Evolutionary conservation across 208 protist species (phyloP).

Genomic region (Crithidia brevicula): DNA sequence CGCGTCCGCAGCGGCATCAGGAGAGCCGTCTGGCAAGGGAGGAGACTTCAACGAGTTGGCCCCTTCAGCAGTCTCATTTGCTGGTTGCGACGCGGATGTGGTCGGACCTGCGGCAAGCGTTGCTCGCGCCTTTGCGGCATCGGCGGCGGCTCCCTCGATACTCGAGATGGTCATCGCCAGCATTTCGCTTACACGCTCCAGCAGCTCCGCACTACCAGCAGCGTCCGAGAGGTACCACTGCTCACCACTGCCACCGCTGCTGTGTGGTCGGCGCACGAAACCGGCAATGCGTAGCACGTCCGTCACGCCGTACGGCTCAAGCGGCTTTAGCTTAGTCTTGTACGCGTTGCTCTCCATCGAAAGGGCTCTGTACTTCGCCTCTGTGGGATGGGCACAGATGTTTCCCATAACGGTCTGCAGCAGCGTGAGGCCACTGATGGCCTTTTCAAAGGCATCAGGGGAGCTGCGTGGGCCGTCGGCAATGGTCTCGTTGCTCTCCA

Average conservation of each 20-base stretch:
- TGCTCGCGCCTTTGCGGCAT: slow-evolving; percentile 19
- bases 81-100: not conserved
- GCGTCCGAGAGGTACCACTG: slow-evolving; percentile 70
- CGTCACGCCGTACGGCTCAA: slow-evolving; percentile 65
- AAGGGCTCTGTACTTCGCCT: slow-evolving; percentile 61
- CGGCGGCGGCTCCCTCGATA: slow-evolving; percentile 35
- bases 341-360: slow-evolving; percentile 68
- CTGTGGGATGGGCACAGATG: slow-evolving; percentile 55
- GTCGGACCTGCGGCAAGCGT: not conserved
- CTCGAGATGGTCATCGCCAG: slow-evolving; percentile 49
- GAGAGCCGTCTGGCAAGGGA: not conserved
- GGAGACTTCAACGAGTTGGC: not conserved
- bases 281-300: slow-evolving; percentile 67
- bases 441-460: slow-evolving; percentile 42
- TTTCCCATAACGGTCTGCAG: slow-evolving; percentile 54
- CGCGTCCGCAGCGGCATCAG: too few relatives aligned
- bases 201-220: slow-evolving; percentile 49
- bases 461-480: slow-evolving; percentile 30
- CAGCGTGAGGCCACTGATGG: slow-evolving; percentile 43
- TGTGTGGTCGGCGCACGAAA: slow-evolving; percentile 57
- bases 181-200: slow-evolving; percentile 43
- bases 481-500: slow-evolving; percentile 74
- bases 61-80: not conserved
- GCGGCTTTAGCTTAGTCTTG: slow-evolving; percentile 55
- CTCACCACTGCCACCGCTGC: slow-evolving; percentile 38